Evolutionary conservation across 805 yeast genomes (phyloP).

Genomic region (Schwanniomyces sp.): DNA sequence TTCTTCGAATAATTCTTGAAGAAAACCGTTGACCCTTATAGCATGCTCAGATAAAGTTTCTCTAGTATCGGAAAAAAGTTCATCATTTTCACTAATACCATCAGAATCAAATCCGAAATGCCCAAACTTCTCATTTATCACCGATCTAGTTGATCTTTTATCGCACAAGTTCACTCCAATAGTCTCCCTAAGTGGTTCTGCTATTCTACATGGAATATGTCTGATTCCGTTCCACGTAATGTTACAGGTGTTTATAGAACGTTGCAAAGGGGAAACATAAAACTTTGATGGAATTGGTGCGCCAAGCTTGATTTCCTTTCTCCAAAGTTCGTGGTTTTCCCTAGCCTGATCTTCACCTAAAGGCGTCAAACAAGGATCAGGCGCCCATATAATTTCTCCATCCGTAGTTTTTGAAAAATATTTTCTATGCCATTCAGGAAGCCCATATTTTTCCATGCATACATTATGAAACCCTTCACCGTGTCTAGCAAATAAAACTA

Average conservation of each 20-base stretch:
- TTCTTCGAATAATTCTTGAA: slow-evolving; percentile 29
- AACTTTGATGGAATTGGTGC: slow-evolving; percentile 57
- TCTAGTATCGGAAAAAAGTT: slow-evolving; percentile 37
- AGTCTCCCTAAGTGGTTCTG: slow-evolving; percentile 56
- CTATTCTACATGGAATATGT: slow-evolving; percentile 31
- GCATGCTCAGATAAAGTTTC: slow-evolving; percentile 53
- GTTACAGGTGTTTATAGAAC: slow-evolving; percentile 56
- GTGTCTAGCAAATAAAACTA: slow-evolving; percentile 60
- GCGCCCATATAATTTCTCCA: slow-evolving; percentile 56
- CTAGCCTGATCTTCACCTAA: slow-evolving; percentile 57
- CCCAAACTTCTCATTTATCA: slow-evolving; percentile 38
- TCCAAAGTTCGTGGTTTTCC: slow-evolving; percentile 46
- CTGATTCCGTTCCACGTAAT: slow-evolving; percentile 49
- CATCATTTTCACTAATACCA: slow-evolving; percentile 50
- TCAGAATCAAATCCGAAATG: slow-evolving; percentile 39
- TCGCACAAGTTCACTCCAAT: slow-evolving; percentile 63
- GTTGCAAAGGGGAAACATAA: slow-evolving; percentile 63
- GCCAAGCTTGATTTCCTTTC: slow-evolving; percentile 40
- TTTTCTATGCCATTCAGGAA: slow-evolving; percentile 54
- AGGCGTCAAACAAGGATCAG: slow-evolving; percentile 60
- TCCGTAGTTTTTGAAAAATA: slow-evolving; percentile 55
- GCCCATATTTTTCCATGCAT: slow-evolving; percentile 54
- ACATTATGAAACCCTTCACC: slow-evolving; percentile 71
- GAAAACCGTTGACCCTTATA: slow-evolving; percentile 45
- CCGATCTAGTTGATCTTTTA: slow-evolving; percentile 44